A percentile compares a stretch with the other conserved stretches of the same genome.
These are phyloP conservation scores for Brassica balearica DNA, from an alignment of 441 rosid species.

Conservation along the genomic window DNA sequence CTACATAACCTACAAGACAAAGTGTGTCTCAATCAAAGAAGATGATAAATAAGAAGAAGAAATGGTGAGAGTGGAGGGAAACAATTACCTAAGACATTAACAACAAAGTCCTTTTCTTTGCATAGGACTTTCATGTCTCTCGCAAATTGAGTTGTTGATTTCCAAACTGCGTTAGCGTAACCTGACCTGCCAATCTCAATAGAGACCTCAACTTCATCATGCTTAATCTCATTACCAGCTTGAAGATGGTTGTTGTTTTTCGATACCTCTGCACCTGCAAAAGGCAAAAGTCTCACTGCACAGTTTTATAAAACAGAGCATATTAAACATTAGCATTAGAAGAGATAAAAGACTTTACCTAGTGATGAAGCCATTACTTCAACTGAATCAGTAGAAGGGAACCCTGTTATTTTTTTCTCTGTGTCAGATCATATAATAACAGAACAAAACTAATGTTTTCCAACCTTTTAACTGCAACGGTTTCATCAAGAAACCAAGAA, in stretches of 20 bases:
- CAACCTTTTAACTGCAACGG: constrained; percentile 81
- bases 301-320: not conserved
- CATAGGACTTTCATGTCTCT: constrained; percentile 70
- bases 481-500: constrained; percentile 80
- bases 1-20: constrained; percentile 62
- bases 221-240: constrained; percentile 25
- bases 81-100: constrained; percentile 76
- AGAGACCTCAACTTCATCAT: constrained; percentile 21
- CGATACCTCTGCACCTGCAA: constrained; percentile 9
- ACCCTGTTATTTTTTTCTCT: constrained; percentile 11
- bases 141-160: constrained; percentile 41
- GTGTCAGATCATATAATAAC: not conserved
- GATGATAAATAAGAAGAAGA: too few relatives aligned
- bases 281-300: constrained; percentile 16
- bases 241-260: constrained; percentile 30
- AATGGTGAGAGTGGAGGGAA: not conserved
- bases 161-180: not conserved
- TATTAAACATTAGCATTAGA: not conserved
- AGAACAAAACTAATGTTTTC: not conserved
- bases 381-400: constrained; percentile 20
- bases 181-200: constrained; percentile 24
- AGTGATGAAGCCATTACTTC: constrained; percentile 28
- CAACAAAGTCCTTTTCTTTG: constrained; percentile 64
- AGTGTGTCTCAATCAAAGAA: constrained; percentile 6
- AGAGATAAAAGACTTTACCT: not conserved